A percentile compares a stretch with the other conserved stretches of the same genome.
Conservation (phyloP, 2,329 filamentous ascomycete genomes). For the Fusarium globosum region DNA sequence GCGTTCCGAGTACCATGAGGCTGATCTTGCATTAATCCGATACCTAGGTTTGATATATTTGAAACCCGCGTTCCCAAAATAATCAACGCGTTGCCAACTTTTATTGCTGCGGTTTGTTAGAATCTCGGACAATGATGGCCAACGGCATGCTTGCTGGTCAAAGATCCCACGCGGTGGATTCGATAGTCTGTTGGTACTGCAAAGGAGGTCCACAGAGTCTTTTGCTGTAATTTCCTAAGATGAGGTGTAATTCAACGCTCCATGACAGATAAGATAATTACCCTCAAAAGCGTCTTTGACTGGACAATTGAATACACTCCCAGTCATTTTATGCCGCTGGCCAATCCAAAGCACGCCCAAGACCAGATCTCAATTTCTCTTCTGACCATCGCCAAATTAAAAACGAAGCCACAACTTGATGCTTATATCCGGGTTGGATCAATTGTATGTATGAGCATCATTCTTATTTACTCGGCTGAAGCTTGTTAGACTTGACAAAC, state of each 20-base stretch:
- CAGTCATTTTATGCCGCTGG: not conserved
- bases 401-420: conserved; percentile 24
- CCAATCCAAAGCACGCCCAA: conserved; percentile 21
- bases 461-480: conserved; percentile 20
- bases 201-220: conserved; percentile 34
- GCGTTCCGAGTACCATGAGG: conserved; percentile 1
- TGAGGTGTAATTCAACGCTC: conserved; percentile 42
- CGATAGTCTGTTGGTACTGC: conserved; percentile 28
- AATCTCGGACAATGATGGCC: conserved; percentile 5
- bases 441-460: conserved; percentile 5
- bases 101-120: not conserved
- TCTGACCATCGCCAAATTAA: conserved; percentile 27
- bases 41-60: conserved; percentile 10
- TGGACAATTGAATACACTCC: conserved; percentile 2
- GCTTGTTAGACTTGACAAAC: conserved; percentile 15
- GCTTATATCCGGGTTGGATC: conserved; percentile 9
- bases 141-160: not conserved
- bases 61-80: conserved; percentile 10
- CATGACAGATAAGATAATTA: conserved; percentile 24
- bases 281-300: conserved; percentile 28
- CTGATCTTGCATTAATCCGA: conserved; percentile 23
- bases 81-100: not conserved
- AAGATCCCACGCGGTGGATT: conserved; percentile 18
- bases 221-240: conserved; percentile 46
- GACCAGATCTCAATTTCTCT: conserved; percentile 24